Conservation (phyloP, 495 filamentous ascomycete species). For the Parathielavia appendiculata region DNA sequence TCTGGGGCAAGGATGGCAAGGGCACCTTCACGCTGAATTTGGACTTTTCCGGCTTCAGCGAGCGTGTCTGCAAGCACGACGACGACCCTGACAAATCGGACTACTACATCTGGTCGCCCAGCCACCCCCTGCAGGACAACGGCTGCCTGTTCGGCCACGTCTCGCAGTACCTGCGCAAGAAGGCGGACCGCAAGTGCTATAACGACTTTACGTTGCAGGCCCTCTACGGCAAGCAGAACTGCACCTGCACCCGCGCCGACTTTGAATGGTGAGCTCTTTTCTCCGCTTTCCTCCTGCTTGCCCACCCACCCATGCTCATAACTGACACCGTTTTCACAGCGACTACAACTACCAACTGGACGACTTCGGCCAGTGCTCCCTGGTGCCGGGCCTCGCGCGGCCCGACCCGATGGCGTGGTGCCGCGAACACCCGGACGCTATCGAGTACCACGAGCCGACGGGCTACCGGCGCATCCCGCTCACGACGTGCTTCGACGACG, state of each 20-base stretch:
- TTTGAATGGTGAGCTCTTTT: conserved; percentile 79
- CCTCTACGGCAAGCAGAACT: conserved; percentile 65
- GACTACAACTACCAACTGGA: conserved; percentile 90
- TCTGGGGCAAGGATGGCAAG: conserved; percentile 67
- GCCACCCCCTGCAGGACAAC: conserved; percentile 66
- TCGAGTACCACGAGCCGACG: conserved; percentile 75
- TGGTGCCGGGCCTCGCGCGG: conserved; percentile 63
- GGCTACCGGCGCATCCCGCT: conserved; percentile 89
- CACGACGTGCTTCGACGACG: conserved; percentile 74
- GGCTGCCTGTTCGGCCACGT: conserved; percentile 91
- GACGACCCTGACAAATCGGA: conserved; percentile 53
- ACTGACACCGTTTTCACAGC: conserved; percentile 39
- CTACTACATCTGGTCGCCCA: conserved; percentile 79
- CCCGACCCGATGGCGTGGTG: conserved; percentile 64
- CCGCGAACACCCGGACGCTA: conserved; percentile 54
- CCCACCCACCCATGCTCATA: background rate
- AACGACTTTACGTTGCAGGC: conserved; percentile 64
- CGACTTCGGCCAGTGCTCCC: conserved; percentile 65
- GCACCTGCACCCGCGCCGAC: conserved; percentile 74
- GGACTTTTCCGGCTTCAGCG: conserved; percentile 76
- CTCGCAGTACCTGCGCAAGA: conserved; percentile 87
- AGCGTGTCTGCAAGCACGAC: conserved; percentile 62
- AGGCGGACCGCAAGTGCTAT: conserved; percentile 64
- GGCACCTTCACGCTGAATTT: conserved; percentile 67
- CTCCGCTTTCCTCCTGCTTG: background rate